phyloP scores from a whole-genome alignment of 148 eudicot species.

The Dianthus caryophyllus region DNA sequence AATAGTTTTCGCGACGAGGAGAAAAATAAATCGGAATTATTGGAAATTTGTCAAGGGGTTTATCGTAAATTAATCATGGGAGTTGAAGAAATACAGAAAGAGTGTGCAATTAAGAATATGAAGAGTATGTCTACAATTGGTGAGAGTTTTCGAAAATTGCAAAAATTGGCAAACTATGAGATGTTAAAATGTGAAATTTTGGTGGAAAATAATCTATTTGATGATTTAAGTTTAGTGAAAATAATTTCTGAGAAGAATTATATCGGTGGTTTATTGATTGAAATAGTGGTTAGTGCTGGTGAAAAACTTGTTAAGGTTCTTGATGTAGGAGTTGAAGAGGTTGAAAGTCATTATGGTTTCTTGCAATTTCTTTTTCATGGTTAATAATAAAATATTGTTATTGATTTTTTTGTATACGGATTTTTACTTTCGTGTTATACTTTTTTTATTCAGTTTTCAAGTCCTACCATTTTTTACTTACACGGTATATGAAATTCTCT shows the following conservation, averaged over 20 bases:
- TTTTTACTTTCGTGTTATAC: no score
- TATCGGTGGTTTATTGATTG: slow-evolving; percentile 5
- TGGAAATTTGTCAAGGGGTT: slow-evolving; percentile 9
- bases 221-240: slow-evolving; percentile 1
- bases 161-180: slow-evolving; percentile 4
- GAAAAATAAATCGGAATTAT: background rate
- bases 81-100: slow-evolving; percentile 14
- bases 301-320: slow-evolving; percentile 11
- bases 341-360: background rate
- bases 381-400: background rate
- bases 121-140: slow-evolving; percentile 9
- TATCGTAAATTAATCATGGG: background rate
- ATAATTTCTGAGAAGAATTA: slow-evolving; percentile 7
- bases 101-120: background rate
- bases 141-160: slow-evolving; percentile 2
- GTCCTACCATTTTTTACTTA: no score
- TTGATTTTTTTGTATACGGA: no score
- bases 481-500: no score
- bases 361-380: slow-evolving; percentile 6
- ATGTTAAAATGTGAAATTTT: slow-evolving; percentile 19
- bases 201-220: background rate
- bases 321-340: slow-evolving; percentile 18
- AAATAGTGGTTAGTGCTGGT: slow-evolving; percentile 15
- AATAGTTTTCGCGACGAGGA: background rate
- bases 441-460: no score